Evolutionary conservation across 306 rosid species (phyloP).

Genomic region (Rubus parviflorus): DNA sequence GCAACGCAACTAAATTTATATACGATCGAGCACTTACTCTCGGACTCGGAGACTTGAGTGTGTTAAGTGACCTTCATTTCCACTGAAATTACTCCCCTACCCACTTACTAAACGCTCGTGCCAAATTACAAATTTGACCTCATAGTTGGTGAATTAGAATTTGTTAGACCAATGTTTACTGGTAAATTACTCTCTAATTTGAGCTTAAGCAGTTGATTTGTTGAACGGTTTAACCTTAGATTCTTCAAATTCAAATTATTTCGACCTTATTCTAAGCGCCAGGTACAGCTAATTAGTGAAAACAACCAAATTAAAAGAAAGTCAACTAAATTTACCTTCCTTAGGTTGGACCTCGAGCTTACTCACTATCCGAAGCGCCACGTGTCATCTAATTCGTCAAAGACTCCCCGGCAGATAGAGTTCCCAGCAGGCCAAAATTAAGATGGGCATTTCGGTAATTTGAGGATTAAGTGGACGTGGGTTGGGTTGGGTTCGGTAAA

Average conservation of each 20-base stretch:
- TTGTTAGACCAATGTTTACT: background rate
- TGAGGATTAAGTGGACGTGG: slow-evolving; percentile 9
- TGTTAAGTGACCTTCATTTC: background rate
- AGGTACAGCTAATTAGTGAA: background rate
- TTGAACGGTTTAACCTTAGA: too few species aligned
- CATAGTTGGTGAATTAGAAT: background rate
- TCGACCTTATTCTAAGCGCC: background rate
- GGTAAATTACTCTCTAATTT: too few species aligned
- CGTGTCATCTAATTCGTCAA: too few species aligned
- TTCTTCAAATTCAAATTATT: background rate
- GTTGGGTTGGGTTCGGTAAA: slow-evolving; percentile 51
- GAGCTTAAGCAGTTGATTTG: too few species aligned
- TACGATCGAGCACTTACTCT: slow-evolving; percentile 13
- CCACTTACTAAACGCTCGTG: background rate
- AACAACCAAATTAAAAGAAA: too few species aligned
- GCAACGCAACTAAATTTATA: slow-evolving; percentile 52
- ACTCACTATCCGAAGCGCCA: too few species aligned
- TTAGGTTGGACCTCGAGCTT: too few species aligned
- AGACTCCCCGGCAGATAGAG: too few species aligned
- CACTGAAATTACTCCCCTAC: background rate
- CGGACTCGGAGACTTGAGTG: background rate
- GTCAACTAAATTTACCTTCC: too few species aligned
- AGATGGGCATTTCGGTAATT: slow-evolving; percentile 19
- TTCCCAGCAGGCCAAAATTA: too few species aligned
- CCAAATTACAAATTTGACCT: background rate